phyloP scores from a whole-genome alignment of 2,329 filamentous ascomycete genomes.

The Myriangium duriaei region DNA sequence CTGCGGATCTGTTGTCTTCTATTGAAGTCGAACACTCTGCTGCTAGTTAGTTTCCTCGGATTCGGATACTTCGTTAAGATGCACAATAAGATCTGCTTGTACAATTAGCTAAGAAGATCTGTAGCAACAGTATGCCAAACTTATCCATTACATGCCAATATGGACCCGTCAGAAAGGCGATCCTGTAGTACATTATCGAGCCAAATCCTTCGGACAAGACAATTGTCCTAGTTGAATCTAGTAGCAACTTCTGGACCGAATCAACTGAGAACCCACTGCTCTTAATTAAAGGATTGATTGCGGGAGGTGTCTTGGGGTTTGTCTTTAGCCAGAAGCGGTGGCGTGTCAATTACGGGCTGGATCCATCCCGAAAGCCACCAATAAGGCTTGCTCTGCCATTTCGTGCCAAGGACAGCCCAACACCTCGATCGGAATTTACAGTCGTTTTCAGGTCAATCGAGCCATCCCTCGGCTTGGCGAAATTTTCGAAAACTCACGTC shows the following conservation, averaged over 20 bases:
- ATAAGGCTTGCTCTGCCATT: constrained; percentile 50
- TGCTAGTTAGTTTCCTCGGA: constrained; percentile 38
- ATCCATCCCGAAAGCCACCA: constrained; percentile 36
- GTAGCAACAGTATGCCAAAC: constrained; percentile 15
- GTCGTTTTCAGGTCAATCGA: too few species aligned
- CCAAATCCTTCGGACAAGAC: neutral
- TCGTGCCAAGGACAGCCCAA: constrained; percentile 51
- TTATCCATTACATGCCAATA: neutral
- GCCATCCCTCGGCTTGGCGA: too few species aligned
- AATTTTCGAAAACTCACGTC: too few species aligned
- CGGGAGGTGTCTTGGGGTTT: constrained; percentile 46
- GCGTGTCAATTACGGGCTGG: constrained; percentile 48
- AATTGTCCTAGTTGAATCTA: neutral
- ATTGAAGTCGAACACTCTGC: constrained; percentile 37
- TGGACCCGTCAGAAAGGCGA: neutral
- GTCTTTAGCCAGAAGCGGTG: constrained; percentile 47
- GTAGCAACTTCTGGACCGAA: neutral
- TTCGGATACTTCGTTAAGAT: constrained; percentile 40
- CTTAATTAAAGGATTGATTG: constrained; percentile 50
- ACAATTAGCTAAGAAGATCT: constrained; percentile 22
- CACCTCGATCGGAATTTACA: constrained; percentile 50
- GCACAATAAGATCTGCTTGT: constrained; percentile 21
- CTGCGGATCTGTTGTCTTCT: constrained; percentile 28
- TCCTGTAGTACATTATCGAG: neutral
- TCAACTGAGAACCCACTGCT: constrained; percentile 27